Evolutionary conservation across 1,284 basidiomycete species (phyloP).

Genomic region (Dichomitus squalens): DNA sequence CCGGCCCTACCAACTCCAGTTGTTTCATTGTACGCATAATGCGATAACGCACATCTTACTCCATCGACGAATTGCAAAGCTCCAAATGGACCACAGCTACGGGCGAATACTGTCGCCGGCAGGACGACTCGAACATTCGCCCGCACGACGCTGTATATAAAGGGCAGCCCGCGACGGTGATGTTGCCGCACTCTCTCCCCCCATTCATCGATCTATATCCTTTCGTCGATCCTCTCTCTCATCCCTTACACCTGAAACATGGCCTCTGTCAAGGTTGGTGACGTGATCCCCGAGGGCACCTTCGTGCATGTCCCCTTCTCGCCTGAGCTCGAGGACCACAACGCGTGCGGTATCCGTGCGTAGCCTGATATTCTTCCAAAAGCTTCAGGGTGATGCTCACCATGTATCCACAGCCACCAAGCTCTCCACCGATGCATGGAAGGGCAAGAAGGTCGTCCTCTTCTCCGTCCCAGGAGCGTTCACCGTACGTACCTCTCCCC

Average conservation of each 20-base stretch:
- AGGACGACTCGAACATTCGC: too few species aligned
- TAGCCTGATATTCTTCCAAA: conserved; percentile 18
- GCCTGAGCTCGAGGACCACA: conserved; percentile 65
- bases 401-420: conserved; percentile 42
- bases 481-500: conserved; percentile 51
- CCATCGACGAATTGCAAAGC: not conserved
- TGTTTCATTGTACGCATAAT: not conserved
- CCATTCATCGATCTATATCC: not conserved
- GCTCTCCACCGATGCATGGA: conserved; percentile 68
- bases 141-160: not conserved
- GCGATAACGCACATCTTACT: not conserved
- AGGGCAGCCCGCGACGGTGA: not conserved
- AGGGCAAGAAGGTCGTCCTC: conserved; percentile 83
- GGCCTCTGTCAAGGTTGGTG: conserved; percentile 56
- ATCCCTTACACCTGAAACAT: not conserved
- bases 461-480: conserved; percentile 81
- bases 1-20: not conserved
- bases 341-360: conserved; percentile 67
- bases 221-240: not conserved
- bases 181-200: not conserved
- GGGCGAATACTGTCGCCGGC: too few species aligned
- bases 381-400: not conserved
- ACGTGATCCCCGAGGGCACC: conserved; percentile 61
- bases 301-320: conserved; percentile 70
- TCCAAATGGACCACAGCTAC: not conserved